A percentile compares a stretch with the other conserved stretches of the same genome.
phyloP scores from a whole-genome alignment of 352 stramenopile genomes.

The Lagenidium giganteum region DNA sequence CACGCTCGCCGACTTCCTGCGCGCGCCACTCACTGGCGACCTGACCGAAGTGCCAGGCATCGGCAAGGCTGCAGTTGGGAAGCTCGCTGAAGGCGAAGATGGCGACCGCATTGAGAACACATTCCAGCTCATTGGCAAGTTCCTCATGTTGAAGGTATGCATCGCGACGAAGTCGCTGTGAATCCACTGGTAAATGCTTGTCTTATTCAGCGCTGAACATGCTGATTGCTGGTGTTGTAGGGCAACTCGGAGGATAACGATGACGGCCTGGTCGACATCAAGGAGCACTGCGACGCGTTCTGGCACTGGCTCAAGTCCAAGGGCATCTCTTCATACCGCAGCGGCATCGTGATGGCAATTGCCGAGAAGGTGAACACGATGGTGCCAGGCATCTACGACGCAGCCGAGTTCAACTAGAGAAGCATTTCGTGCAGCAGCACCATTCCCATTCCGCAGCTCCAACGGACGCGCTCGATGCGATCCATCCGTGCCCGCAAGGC shows the following conservation, averaged over 20 bases:
- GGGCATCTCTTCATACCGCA: slow-evolving; percentile 91
- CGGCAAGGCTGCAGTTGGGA: slow-evolving; percentile 79
- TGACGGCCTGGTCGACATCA: slow-evolving; percentile 80
- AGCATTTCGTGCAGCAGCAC: too few species aligned
- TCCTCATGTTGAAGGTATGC: slow-evolving; percentile 65
- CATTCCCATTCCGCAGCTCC: too few species aligned
- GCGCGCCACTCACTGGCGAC: slow-evolving; percentile 83
- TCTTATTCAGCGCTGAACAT: slow-evolving; percentile 32
- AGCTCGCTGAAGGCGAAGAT: slow-evolving; percentile 69
- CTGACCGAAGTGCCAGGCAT: slow-evolving; percentile 92
- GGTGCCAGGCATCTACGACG: slow-evolving; percentile 93
- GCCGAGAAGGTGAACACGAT: slow-evolving; percentile 95
- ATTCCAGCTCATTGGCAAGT: slow-evolving; percentile 95
- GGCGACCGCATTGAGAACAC: slow-evolving; percentile 91
- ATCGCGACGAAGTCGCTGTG: not conserved
- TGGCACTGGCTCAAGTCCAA: slow-evolving; percentile 94
- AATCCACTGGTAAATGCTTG: not conserved
- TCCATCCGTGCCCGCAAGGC: too few species aligned
- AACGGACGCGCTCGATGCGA: too few species aligned
- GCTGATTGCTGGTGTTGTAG: slow-evolving; percentile 8
- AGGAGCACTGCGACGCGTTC: slow-evolving; percentile 94
- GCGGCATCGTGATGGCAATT: slow-evolving; percentile 93
- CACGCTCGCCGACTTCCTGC: slow-evolving; percentile 87
- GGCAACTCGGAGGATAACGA: slow-evolving; percentile 77
- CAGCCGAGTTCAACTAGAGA: slow-evolving; percentile 88